Percentiles rank a stretch among this genome's conserved stretches.
Conservation (phyloP, 2,329 filamentous ascomycete genomes). For the Penicillium sp. region DNA sequence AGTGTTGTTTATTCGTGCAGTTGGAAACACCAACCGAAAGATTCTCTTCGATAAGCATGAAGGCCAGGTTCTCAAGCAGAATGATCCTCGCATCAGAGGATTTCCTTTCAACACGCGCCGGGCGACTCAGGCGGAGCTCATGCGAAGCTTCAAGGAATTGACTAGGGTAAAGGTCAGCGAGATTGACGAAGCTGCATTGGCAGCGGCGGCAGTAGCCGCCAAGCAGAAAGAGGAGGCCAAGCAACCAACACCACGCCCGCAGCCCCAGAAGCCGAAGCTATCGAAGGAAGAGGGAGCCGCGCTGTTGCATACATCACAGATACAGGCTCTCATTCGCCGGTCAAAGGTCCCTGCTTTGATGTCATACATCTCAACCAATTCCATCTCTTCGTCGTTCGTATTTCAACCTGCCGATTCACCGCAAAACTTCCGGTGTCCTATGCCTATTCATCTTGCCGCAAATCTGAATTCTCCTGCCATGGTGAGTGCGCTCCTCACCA, state of each 20-base stretch:
- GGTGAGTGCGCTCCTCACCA: conserved; percentile 72
- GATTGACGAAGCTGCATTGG: conserved; percentile 66
- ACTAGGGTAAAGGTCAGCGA: conserved; percentile 84
- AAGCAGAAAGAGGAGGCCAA: conserved; percentile 45
- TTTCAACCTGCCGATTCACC: conserved; percentile 69
- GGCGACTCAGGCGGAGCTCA: conserved; percentile 89
- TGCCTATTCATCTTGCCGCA: conserved; percentile 81
- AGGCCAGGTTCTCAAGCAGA: conserved; percentile 74
- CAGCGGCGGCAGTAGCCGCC: conserved; percentile 54
- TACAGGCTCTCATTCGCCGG: conserved; percentile 82
- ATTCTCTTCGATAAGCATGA: conserved; percentile 92
- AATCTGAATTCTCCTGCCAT: conserved; percentile 75
- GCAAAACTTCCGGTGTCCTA: conserved; percentile 76
- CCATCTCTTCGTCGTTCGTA: conserved; percentile 66
- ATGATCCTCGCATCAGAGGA: conserved; percentile 76
- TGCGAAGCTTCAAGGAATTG: conserved; percentile 91
- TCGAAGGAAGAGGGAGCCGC: conserved; percentile 82
- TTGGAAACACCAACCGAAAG: conserved; percentile 78
- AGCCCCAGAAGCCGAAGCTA: conserved; percentile 56
- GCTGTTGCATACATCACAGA: conserved; percentile 79
- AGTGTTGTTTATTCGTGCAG: conserved; percentile 84
- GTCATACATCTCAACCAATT: conserved; percentile 77
- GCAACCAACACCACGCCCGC: conserved; percentile 30
- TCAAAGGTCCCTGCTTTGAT: conserved; percentile 86
- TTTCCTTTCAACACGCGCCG: conserved; percentile 93